Evolutionary conservation across 164 flowering plant species (phyloP).

Genomic region (Platanus orientalis): DNA sequence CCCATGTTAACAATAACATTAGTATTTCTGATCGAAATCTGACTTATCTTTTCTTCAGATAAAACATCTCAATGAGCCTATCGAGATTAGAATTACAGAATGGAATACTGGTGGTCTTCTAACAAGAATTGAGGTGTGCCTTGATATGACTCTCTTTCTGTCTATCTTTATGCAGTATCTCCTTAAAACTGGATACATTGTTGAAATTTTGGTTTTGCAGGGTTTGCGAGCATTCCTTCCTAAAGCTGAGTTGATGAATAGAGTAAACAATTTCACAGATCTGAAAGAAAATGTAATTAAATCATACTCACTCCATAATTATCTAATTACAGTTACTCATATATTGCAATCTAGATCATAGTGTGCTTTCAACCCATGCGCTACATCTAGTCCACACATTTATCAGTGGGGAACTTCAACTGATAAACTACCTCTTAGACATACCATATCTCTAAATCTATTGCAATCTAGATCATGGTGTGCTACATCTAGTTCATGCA

Average conservation of each 20-base stretch:
- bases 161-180: background rate
- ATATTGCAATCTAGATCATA: background rate
- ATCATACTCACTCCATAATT: background rate
- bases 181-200: background rate
- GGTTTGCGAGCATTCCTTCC: conserved; percentile 94
- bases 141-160: conserved; percentile 1
- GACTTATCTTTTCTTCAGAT: too few species aligned
- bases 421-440: background rate
- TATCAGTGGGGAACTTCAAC: background rate
- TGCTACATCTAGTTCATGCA: background rate
- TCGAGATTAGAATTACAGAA: conserved; percentile 77
- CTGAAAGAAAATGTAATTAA: conserved; percentile 79
- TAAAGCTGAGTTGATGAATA: conserved; percentile 73
- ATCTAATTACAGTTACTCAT: background rate
- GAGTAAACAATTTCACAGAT: conserved; percentile 59
- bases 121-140: conserved; percentile 84
- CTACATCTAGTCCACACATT: background rate
- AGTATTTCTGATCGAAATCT: too few species aligned
- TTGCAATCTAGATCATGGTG: background rate
- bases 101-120: conserved; percentile 98
- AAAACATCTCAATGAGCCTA: conserved; percentile 76
- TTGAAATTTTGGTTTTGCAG: conserved; percentile 35
- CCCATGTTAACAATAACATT: too few species aligned
- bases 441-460: too few species aligned
- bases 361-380: background rate